These are phyloP conservation scores for Nigrograna mackinnonii DNA, from an alignment of 2,329 filamentous ascomycete genomes.

Conservation along the genomic window DNA sequence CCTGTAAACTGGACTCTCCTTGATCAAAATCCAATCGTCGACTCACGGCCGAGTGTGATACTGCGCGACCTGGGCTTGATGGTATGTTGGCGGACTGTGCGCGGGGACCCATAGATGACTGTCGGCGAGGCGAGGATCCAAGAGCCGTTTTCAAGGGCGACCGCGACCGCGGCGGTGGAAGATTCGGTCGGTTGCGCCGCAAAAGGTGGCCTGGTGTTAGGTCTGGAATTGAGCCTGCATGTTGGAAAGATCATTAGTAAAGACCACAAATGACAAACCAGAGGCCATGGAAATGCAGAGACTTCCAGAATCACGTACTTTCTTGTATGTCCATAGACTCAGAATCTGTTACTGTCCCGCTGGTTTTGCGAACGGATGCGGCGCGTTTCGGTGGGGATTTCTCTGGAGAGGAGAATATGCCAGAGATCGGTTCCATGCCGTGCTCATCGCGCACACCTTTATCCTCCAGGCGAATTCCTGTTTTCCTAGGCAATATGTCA, in stretches of 20 bases:
- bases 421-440: slow-evolving; percentile 86
- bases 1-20: slow-evolving; percentile 37
- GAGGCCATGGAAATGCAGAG: background rate
- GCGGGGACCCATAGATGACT: slow-evolving; percentile 59
- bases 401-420: slow-evolving; percentile 85
- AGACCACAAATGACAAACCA: background rate
- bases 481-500: slow-evolving; percentile 67
- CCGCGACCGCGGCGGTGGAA: slow-evolving; percentile 55
- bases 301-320: slow-evolving; percentile 51
- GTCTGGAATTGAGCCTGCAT: slow-evolving; percentile 54
- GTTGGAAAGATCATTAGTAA: background rate
- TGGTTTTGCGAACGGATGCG: slow-evolving; percentile 32
- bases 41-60: slow-evolving; percentile 49
- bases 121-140: slow-evolving; percentile 62
- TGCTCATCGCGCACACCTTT: slow-evolving; percentile 82
- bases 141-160: slow-evolving; percentile 68
- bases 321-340: slow-evolving; percentile 67
- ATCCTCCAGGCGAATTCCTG: slow-evolving; percentile 80
- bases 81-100: slow-evolving; percentile 51
- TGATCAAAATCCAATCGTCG: slow-evolving; percentile 60
- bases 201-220: slow-evolving; percentile 49
- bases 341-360: slow-evolving; percentile 53
- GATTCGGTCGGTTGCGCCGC: slow-evolving; percentile 46
- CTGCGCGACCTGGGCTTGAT: slow-evolving; percentile 31
- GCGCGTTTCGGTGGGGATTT: slow-evolving; percentile 55